A percentile compares a stretch with the other conserved stretches of the same genome.
These are phyloP conservation scores for Kazachstania taianensis DNA, from an alignment of 805 yeast genomes.

Conservation along the genomic window DNA sequence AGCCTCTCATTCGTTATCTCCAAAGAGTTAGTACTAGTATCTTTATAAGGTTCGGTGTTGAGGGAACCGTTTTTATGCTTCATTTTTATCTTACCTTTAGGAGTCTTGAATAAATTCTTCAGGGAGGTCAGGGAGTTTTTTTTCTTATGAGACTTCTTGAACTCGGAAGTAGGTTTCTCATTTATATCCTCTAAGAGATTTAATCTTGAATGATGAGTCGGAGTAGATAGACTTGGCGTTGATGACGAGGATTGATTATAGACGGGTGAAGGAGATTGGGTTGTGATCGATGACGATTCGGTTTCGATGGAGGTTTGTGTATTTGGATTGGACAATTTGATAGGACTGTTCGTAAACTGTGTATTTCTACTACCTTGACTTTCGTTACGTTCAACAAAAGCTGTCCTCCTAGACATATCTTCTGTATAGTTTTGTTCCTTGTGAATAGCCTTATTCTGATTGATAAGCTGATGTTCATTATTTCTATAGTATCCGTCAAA, in stretches of 20 bases:
- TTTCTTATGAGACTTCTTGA: slow-evolving; percentile 15
- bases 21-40: neutral
- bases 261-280: neutral
- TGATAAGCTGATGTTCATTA: too few species aligned
- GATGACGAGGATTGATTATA: neutral
- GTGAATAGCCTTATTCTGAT: neutral
- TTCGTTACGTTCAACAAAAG: slow-evolving; percentile 1
- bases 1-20: neutral
- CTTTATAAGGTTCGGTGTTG: too few species aligned
- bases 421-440: neutral
- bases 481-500: too few species aligned
- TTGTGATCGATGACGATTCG: slow-evolving; percentile 6
- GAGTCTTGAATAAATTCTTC: slow-evolving; percentile 25
- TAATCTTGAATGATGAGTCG: neutral
- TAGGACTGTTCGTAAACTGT: slow-evolving; percentile 7
- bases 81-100: slow-evolving; percentile 9
- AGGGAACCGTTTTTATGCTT: neutral
- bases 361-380: slow-evolving; percentile 10
- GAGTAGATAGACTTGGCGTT: neutral
- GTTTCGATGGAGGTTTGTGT: slow-evolving; percentile 19
- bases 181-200: neutral
- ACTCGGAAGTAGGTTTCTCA: neutral
- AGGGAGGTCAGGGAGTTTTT: slow-evolving; percentile 24
- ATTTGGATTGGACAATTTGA: slow-evolving; percentile 14
- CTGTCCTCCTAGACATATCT: too few species aligned